A percentile compares a stretch with the other conserved stretches of the same genome.
Evolutionary conservation across 495 filamentous ascomycete genomes (phyloP).

Genomic region (Tetracladium marchalianum): DNA sequence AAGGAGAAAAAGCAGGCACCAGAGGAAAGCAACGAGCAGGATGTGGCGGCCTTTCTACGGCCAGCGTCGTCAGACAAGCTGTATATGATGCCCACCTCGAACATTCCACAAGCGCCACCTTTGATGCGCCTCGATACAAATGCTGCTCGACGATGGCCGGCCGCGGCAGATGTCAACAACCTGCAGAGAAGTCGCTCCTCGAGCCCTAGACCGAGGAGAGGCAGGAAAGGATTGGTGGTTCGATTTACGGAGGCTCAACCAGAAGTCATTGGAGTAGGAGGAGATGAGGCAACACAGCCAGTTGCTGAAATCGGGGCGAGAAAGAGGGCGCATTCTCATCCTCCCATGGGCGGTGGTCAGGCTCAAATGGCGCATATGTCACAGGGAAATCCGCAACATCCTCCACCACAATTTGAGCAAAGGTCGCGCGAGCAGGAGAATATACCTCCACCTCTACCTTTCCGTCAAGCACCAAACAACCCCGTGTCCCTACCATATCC

Average conservation of each 20-base stretch:
- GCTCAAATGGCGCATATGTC: no score
- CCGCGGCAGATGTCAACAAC: constrained; percentile 13
- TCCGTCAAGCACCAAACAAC: no score
- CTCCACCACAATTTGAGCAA: no score
- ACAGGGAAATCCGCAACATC: no score
- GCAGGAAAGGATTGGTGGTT: constrained; percentile 58
- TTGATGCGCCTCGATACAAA: constrained; percentile 16
- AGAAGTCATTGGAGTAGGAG: constrained; percentile 77
- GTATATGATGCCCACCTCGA: constrained; percentile 12
- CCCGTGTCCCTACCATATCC: no score
- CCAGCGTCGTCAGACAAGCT: constrained; percentile 13
- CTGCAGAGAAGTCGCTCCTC: constrained; percentile 4
- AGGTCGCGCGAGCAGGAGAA: no score
- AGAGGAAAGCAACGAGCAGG: constrained; percentile 1
- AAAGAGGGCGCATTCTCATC: constrained; percentile 25
- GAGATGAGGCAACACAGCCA: constrained; percentile 67
- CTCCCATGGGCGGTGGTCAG: neutral
- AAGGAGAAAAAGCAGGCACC: constrained; percentile 14
- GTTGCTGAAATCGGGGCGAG: constrained; percentile 55
- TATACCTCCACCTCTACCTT: no score
- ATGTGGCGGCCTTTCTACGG: constrained; percentile 3
- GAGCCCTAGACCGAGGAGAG: constrained; percentile 20
- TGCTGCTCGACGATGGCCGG: constrained; percentile 18
- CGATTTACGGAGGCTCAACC: constrained; percentile 56
- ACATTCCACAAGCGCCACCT: constrained; percentile 2